Conservation (phyloP, 768 basidiomycete species). For the Tulasnella calospora region DNA sequence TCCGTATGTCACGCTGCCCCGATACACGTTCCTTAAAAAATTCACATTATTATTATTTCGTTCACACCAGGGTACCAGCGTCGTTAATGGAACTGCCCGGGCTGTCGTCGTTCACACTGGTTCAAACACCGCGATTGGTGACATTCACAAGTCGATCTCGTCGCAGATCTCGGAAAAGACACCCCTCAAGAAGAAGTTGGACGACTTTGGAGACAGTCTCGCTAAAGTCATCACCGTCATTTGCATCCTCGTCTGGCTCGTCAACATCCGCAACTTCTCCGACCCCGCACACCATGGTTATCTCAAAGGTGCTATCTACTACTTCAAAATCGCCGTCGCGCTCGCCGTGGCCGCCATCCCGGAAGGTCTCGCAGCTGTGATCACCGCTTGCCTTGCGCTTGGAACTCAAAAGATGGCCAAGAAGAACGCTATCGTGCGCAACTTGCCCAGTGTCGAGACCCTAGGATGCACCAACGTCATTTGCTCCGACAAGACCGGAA, state of each 20-base stretch:
- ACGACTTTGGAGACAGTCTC: slow-evolving; percentile 96
- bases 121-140: slow-evolving; percentile 82
- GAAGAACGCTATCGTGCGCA: slow-evolving; percentile 95
- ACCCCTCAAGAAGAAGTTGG: slow-evolving; percentile 91
- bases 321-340: slow-evolving; percentile 99
- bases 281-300: slow-evolving; percentile 89
- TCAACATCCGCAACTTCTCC: slow-evolving; percentile 94
- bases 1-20: slow-evolving; percentile 50
- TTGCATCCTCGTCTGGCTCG: slow-evolving; percentile 95
- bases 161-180: slow-evolving; percentile 94
- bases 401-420: slow-evolving; percentile 99
- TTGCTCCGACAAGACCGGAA: slow-evolving; percentile 93
- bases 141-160: slow-evolving; percentile 95
- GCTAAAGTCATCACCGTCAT: slow-evolving; percentile 98
- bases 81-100: slow-evolving; percentile 85
- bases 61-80: slow-evolving; percentile 73
- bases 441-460: slow-evolving; percentile 94
- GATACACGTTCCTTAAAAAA: neutral
- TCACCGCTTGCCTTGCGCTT: slow-evolving; percentile 92
- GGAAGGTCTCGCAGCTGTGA: slow-evolving; percentile 96
- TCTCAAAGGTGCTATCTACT: slow-evolving; percentile 93
- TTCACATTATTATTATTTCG: slow-evolving; percentile 11
- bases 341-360: slow-evolving; percentile 99
- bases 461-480: slow-evolving; percentile 98
- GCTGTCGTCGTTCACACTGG: slow-evolving; percentile 89